Evolutionary conservation across 2,329 filamentous ascomycete genomes (phyloP).

Genomic region (Nemania abortiva): DNA sequence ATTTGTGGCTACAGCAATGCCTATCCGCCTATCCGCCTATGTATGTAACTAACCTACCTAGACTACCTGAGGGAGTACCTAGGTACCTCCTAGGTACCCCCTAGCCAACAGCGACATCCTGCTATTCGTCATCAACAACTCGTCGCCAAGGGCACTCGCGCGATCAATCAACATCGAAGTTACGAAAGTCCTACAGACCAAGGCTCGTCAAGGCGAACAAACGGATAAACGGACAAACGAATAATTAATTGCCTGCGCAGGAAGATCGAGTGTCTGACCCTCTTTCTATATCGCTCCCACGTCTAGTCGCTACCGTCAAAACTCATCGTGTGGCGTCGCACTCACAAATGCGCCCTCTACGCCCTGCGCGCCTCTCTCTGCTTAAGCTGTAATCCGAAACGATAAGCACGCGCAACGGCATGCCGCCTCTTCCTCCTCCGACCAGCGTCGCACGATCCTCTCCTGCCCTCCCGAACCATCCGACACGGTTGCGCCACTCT

Average conservation of each 20-base stretch:
- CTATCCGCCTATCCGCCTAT: too few relatives aligned
- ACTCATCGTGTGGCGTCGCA: slow-evolving; percentile 3
- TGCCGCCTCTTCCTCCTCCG: slow-evolving; percentile 41
- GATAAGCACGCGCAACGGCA: slow-evolving; percentile 17
- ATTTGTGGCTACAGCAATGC: too few relatives aligned
- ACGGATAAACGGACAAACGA: neutral
- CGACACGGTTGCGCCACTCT: slow-evolving; percentile 30
- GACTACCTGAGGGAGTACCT: too few relatives aligned
- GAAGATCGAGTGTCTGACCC: neutral
- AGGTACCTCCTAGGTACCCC: too few relatives aligned
- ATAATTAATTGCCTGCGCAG: slow-evolving; percentile 6
- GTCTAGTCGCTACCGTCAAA: neutral
- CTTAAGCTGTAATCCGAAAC: slow-evolving; percentile 3
- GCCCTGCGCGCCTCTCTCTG: neutral
- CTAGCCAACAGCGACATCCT: slow-evolving; percentile 6
- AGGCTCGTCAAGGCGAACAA: neutral
- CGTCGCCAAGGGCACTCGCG: neutral
- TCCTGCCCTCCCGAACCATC: slow-evolving; percentile 31
- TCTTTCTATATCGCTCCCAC: neutral
- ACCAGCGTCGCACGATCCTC: slow-evolving; percentile 36
- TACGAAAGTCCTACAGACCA: neutral
- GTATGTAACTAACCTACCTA: too few relatives aligned
- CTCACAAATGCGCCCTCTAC: slow-evolving; percentile 5
- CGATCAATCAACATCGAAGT: slow-evolving; percentile 5
- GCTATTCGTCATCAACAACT: slow-evolving; percentile 20